Evolutionary conservation across 495 filamentous ascomycete genomes (phyloP), one percentile per base, ranked within the genome.

Genomic region (Oleoguttula mirabilis): DNA sequence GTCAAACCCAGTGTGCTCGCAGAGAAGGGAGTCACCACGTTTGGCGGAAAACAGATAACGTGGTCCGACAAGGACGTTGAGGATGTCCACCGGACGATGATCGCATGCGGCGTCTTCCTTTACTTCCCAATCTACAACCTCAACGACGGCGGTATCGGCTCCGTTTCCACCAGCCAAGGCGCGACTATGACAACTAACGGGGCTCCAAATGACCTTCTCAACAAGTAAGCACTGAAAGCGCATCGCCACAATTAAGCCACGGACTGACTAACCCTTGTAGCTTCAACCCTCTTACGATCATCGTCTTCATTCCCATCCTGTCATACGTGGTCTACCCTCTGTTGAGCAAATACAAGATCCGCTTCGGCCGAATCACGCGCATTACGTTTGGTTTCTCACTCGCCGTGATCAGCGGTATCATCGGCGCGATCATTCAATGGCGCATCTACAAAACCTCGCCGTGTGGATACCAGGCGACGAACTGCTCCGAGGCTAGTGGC

Each of bases 361-460:
- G 69, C 45, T 84, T 83, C 64, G 72, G 67, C 37, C 81, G 81
- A 19, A 75, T 87, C 51, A 77, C 77, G 36, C 78, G 83, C 58
- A 88, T 88, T 54, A 69, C 77, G 4, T 69, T 76, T 5, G 83
- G 81, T 24, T 82, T 87, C 57, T 58, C 74, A 20, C 57, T 82
- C 50, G 79, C 73, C 21, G 66, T 71, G 12, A 10, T 81, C 27
- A 73, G 77, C 43, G 82, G 84, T 43, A 57, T 71, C 5, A 72
- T 66, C 47, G 79, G 80, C 39, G 73, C 82, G 27, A 66, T 85
- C 33, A 66, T 85, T 20, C 84, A 87, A 60, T 70, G 76, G 55
- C 69, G 76, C 50, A 82, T 83, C 57, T 84, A 84, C 66, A 58
- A 70, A 25, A 63, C 70, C n/a, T 63, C 63, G 1, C 70, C 74